Percentiles rank a stretch among this genome's conserved stretches.
phyloP scores from a whole-genome alignment of 768 basidiomycete genomes.

The Boletus rex-veris region DNA sequence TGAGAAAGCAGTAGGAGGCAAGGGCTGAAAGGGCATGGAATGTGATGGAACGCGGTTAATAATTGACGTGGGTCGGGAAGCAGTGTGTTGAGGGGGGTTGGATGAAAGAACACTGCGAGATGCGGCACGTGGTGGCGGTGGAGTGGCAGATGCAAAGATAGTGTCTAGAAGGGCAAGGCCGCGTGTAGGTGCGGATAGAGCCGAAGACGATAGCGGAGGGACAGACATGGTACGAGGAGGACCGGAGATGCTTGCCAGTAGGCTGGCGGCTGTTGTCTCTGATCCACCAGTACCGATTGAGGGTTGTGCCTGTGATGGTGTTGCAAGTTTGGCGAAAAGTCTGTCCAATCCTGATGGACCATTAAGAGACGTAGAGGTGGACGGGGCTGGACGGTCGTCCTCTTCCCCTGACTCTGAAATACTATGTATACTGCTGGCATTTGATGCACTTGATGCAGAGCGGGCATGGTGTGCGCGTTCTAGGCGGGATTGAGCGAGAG shows the following conservation, averaged over 20 bases:
- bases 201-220: conserved; percentile 28
- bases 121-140: conserved; percentile 19
- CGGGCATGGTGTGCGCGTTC: conserved; percentile 27
- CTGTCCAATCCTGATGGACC: conserved; percentile 41
- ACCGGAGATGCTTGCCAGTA: conserved; percentile 49
- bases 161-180: conserved; percentile 61
- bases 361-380: conserved; percentile 13
- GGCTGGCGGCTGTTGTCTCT: conserved; percentile 38
- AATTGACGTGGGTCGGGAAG: conserved; percentile 10
- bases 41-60: conserved; percentile 3
- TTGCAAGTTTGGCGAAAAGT: conserved; percentile 40
- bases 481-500: conserved; percentile 11
- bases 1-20: conserved; percentile 19
- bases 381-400: conserved; percentile 7
- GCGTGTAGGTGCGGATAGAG: conserved; percentile 33
- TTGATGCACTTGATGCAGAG: conserved; percentile 33
- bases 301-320: conserved; percentile 15
- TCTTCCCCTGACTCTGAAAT: conserved; percentile 34
- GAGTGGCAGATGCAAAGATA: conserved; percentile 69
- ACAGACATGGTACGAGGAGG: conserved; percentile 31
- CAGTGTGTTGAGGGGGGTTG: conserved; percentile 11
- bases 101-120: conserved; percentile 15
- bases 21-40: conserved; percentile 8
- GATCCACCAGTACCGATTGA: conserved; percentile 25
- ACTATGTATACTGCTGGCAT: conserved; percentile 33